Evolutionary conservation across 2,329 filamentous ascomycete species (phyloP), one percentile per base, ranked within the genome.

Genomic region (Trichophyton rubrum): DNA sequence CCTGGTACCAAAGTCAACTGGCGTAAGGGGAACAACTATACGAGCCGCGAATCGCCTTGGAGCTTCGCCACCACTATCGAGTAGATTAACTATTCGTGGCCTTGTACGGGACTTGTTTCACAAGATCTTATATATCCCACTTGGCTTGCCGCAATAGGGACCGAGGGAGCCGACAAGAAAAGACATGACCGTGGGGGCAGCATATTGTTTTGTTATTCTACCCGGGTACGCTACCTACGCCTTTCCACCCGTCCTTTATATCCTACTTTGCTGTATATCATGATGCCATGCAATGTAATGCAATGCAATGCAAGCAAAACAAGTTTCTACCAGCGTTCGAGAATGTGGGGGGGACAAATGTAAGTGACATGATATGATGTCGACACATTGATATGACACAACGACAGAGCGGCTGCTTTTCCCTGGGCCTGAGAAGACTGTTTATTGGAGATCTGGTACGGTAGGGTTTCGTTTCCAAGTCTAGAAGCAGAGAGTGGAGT

Each of bases 101-200:
- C 27, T 33, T 35, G 51, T 33, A n/a, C n/a, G n/a, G 20, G 51
- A 35, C 27, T 15, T 24, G 51, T 55, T 55, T 17, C 51, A 55
- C 51, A 55, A 38, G 27, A 55, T 6, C 51, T 13, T 55, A 35
- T 53, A 53, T 38, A 55, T 35, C 51, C 51, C 51, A 55, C 51
- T 55, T 55, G 27, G 51, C 27, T 35, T 13, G n/a, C 51, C 2
- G 30, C 15, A 55, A 55, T 17, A 15, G 15, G 13, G 13, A 20
- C 51, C 51, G n/a, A 55, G 51, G 24, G 45, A 55, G 15, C 27
- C 2, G n/a, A 35, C 33, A 55, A 30, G n/a, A 15, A 24, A 55
- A 17, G 51, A 55, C 15, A 38, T 35, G 27, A 35, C 27, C 51
- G 51, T 55, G 51, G 51, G 51, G 51, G 51, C 27, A 55, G 17